phyloP scores from a whole-genome alignment of 2,329 filamentous ascomycete species.

The Colletotrichum sp. region DNA sequence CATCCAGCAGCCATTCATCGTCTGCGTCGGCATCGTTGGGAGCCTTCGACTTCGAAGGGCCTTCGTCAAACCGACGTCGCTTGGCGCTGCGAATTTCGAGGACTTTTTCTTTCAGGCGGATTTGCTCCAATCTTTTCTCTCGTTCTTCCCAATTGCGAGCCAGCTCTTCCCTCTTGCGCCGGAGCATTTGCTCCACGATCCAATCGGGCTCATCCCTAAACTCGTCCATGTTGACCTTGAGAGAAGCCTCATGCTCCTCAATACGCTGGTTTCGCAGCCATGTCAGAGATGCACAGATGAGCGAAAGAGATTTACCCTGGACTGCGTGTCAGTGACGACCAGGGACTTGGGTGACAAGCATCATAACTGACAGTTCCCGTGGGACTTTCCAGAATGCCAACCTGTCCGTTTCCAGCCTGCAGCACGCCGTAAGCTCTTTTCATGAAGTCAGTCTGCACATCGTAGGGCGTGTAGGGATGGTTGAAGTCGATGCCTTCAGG shows the following conservation, averaged over 20 bases:
- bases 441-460: conserved; percentile 91
- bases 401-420: conserved; percentile 70
- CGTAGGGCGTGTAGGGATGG: conserved; percentile 86
- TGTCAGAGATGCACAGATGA: conserved; percentile 87
- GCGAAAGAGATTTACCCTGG: conserved; percentile 86
- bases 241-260: conserved; percentile 58
- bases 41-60: conserved; percentile 18
- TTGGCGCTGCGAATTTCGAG: conserved; percentile 57
- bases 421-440: conserved; percentile 79
- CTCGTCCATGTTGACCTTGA: conserved; percentile 45
- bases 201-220: conserved; percentile 78
- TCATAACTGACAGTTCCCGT: conserved; percentile 69
- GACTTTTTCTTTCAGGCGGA: conserved; percentile 67
- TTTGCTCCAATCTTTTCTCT: conserved; percentile 71
- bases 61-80: conserved; percentile 48
- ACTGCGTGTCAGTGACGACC: conserved; percentile 7
- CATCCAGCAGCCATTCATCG: conserved; percentile 75
- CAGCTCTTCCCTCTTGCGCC: conserved; percentile 71
- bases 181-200: conserved; percentile 79
- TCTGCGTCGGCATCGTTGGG: conserved; percentile 50
- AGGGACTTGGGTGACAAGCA: background rate
- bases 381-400: conserved; percentile 92
- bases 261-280: conserved; percentile 88
- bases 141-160: conserved; percentile 72
- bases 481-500: conserved; percentile 68